These are phyloP conservation scores for Diutina siamensis DNA, from an alignment of 1,139 yeast species.

Conservation along the genomic window DNA sequence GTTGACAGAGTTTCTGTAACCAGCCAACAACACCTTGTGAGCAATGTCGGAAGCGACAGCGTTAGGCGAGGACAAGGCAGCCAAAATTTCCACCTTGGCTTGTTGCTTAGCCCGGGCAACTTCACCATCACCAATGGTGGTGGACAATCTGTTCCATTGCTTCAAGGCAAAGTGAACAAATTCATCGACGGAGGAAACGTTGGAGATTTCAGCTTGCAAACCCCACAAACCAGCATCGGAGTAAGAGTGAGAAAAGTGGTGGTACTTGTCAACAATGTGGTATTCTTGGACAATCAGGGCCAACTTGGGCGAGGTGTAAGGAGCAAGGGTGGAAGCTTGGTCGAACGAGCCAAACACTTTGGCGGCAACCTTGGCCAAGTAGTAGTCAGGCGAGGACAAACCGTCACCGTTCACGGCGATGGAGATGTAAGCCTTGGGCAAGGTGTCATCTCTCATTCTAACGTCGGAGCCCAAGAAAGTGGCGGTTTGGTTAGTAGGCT, in stretches of 20 bases:
- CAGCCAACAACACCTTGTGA: slow-evolving; percentile 44
- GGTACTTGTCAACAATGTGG: slow-evolving; percentile 59
- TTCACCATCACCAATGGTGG: slow-evolving; percentile 66
- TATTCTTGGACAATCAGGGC: slow-evolving; percentile 63
- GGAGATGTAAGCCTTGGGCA: slow-evolving; percentile 68
- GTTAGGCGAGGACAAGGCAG: slow-evolving; percentile 32
- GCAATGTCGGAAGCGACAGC: slow-evolving; percentile 51
- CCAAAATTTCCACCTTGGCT: slow-evolving; percentile 50
- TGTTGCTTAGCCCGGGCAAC: slow-evolving; percentile 67
- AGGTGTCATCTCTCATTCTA: slow-evolving; percentile 78
- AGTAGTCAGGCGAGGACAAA: slow-evolving; percentile 47
- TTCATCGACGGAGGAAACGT: slow-evolving; percentile 54
- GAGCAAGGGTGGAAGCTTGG: slow-evolving; percentile 38
- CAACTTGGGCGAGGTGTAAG: slow-evolving; percentile 76
- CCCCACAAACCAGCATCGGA: slow-evolving; percentile 81
- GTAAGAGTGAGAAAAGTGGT: slow-evolving; percentile 62
- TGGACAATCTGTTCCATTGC: slow-evolving; percentile 78
- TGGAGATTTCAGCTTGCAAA: slow-evolving; percentile 53
- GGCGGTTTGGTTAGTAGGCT: slow-evolving; percentile 42
- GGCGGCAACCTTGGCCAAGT: slow-evolving; percentile 64
- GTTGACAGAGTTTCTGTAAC: slow-evolving; percentile 47
- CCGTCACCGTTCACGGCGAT: slow-evolving; percentile 69
- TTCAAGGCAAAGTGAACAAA: slow-evolving; percentile 67
- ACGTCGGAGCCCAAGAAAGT: slow-evolving; percentile 75
- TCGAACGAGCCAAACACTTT: slow-evolving; percentile 54